Evolutionary conservation across 257 asterid genomes (phyloP).

Genomic region (Nicotiana attenuata): DNA sequence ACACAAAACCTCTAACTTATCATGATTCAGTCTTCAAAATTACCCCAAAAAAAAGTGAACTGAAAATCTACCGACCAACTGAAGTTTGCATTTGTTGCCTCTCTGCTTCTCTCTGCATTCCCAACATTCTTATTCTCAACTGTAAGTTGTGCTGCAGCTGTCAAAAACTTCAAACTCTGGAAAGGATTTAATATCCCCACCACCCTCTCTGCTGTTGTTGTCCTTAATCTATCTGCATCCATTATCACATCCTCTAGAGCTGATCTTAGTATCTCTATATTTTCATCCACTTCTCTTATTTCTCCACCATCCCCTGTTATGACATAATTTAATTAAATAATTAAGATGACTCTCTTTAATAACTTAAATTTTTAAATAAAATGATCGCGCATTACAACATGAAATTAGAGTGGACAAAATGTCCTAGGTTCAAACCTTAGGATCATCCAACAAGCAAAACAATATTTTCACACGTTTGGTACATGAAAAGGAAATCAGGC

Average conservation of each 20-base stretch:
- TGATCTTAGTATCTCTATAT: constrained; percentile 24
- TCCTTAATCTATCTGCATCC: constrained; percentile 46
- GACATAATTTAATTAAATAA: not conserved
- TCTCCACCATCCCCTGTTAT: not conserved
- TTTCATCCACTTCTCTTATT: constrained; percentile 13
- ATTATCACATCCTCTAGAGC: constrained; percentile 29
- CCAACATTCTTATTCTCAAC: constrained; percentile 21
- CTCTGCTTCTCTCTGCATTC: constrained; percentile 25
- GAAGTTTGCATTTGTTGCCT: not conserved
- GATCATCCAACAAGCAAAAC: not conserved
- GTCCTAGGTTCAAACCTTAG: not conserved
- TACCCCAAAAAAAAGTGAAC: too few species aligned
- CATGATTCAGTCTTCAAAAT: not conserved
- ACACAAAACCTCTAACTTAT: not conserved
- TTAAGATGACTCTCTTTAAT: not conserved
- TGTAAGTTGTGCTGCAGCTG: constrained; percentile 33
- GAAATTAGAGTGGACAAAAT: not conserved
- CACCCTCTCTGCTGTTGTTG: constrained; percentile 34
- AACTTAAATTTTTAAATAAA: not conserved
- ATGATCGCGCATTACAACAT: not conserved
- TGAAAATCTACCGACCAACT: constrained; percentile 13
- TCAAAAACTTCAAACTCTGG: constrained; percentile 37
- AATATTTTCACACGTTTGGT: not conserved
- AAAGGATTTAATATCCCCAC: constrained; percentile 31
- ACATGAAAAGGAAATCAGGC: not conserved